These are phyloP conservation scores for Hippophae rhamnoides DNA, from an alignment of 306 rosid species.

Conservation along the genomic window DNA sequence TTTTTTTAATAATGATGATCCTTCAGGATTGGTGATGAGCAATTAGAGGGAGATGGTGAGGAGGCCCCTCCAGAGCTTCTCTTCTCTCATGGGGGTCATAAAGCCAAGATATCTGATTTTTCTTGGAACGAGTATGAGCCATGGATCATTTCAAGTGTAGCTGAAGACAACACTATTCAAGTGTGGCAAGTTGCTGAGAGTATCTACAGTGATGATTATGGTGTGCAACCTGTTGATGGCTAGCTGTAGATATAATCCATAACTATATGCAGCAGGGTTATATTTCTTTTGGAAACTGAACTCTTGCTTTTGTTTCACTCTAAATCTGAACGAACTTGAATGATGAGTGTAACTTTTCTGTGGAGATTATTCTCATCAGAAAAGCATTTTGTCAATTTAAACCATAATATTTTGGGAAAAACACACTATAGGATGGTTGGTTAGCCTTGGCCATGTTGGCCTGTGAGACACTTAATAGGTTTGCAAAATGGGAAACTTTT, in stretches of 20 bases:
- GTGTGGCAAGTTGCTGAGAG: conserved; percentile 82
- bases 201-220: conserved; percentile 49
- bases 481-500: too few relatives aligned
- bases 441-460: too few relatives aligned
- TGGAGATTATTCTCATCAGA: too few relatives aligned
- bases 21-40: conserved; percentile 80
- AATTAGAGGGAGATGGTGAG: conserved; percentile 67
- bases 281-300: too few relatives aligned
- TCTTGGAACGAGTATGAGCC: conserved; percentile 75
- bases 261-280: too few relatives aligned
- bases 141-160: conserved; percentile 85
- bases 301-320: too few relatives aligned
- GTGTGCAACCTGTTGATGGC: conserved; percentile 18
- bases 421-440: too few relatives aligned
- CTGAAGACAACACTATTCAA: conserved; percentile 79
- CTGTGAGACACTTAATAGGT: too few relatives aligned
- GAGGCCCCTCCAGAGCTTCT: conserved; percentile 89
- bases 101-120: conserved; percentile 83
- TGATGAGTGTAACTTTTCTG: too few relatives aligned
- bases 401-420: too few relatives aligned
- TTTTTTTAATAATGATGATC: neutral
- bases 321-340: too few relatives aligned
- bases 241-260: neutral
- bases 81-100: conserved; percentile 86
- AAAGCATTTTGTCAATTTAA: too few relatives aligned